Base-by-base conservation (phyloP, 2,329 filamentous ascomycete genomes). In the Colletotrichum agaves region DNA sequence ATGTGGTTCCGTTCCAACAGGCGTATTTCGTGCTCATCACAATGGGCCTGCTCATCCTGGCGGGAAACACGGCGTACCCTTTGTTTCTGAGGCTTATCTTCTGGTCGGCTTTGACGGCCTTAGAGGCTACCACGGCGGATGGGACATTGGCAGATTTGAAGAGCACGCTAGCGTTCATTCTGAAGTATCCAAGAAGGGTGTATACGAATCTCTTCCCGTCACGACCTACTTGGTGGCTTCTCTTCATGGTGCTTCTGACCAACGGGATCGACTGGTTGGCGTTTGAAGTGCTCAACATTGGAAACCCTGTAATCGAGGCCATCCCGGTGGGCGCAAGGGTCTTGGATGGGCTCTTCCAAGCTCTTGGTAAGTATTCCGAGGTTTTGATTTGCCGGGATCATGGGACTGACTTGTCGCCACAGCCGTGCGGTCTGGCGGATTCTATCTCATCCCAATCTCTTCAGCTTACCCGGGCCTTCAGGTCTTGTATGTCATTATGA, bases 51-150 rank as follows among this genome's bases (percentile, higher is more conserved):
- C 76, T 91, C 69, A 86, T 90, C 58, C 79, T 91, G 5, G 88
- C 88, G 0, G 89, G 89, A 3, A 90, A 91, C 53, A 91, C 89
- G 4, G 86, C 87, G 1, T 91, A 89, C 72, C 89, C 89, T 0
- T 81, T 90, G 57, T 87, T 91, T 67, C 76, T 92, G 12, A 83
- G 90, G 4, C 79, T 90, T 10, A 83, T 84, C 15, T 78, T 91
- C 10, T 91, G 88, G 86, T 74, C 74, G 2, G 77, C 85, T 59
- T 76, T 85, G 44, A 81, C 81, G 70, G 10, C 81, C 37, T 71
- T 85, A 47, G 76, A 75, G 43, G 69, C 74, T 15, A 76, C 77
- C 17, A 85, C 80, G 2, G 76, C 74, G 3, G 76, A 78, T 0
- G 73, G 76, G 21, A 75, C 78, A 2, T 77, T 79, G 31, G 71